Evolutionary conservation across 2,329 filamentous ascomycete species (phyloP).

Genomic region (Amesomyces nigricolor): DNA sequence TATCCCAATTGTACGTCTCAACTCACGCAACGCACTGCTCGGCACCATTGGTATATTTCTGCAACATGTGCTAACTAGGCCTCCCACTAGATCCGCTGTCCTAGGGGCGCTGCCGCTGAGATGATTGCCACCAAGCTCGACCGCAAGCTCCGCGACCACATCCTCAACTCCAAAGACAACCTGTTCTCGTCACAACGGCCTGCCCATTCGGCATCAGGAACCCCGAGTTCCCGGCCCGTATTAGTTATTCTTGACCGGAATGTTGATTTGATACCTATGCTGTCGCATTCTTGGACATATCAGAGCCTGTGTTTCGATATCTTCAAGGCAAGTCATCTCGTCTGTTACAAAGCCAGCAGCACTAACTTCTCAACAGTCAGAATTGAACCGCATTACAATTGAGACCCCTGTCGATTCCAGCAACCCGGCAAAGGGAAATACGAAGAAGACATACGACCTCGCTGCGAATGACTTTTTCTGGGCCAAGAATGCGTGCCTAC

Average conservation of each 20-base stretch:
- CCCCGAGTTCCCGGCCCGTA: constrained; percentile 73
- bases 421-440: constrained; percentile 66
- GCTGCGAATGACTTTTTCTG: constrained; percentile 93
- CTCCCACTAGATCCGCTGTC: constrained; percentile 52
- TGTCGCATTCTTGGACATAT: constrained; percentile 84
- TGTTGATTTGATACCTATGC: constrained; percentile 92
- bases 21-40: neutral
- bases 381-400: constrained; percentile 79
- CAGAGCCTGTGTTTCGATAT: constrained; percentile 74
- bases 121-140: constrained; percentile 92
- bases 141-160: constrained; percentile 90
- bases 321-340: constrained; percentile 32
- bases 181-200: constrained; percentile 69
- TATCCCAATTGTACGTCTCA: constrained; percentile 74
- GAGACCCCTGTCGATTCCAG: constrained; percentile 75
- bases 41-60: neutral
- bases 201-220: constrained; percentile 49
- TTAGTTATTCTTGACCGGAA: constrained; percentile 93
- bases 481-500: constrained; percentile 82
- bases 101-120: constrained; percentile 87
- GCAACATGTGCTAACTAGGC: constrained; percentile 1
- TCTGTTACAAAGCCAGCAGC: constrained; percentile 33
- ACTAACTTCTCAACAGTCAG: constrained; percentile 66
- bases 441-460: constrained; percentile 86
- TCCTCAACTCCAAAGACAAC: constrained; percentile 96